Evolutionary conservation across 202 grass and related monocot species (phyloP).

Genomic region (Eragrostis tef): DNA sequence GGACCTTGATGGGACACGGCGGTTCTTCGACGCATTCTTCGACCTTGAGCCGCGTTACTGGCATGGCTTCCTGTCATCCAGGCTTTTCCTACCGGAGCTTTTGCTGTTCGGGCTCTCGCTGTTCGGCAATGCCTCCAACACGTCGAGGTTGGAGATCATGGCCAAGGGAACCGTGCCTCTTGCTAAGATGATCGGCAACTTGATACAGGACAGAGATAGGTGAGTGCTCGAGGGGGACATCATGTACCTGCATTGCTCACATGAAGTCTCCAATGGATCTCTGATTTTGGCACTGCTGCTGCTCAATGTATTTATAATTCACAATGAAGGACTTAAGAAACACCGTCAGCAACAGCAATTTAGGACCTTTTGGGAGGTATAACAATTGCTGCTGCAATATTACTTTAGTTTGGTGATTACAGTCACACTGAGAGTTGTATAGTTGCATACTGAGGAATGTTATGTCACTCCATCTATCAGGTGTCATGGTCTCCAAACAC

Average conservation of each 20-base stretch:
- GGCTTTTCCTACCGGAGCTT: constrained; percentile 87
- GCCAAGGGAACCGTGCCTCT: constrained; percentile 87
- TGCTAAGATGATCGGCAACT: constrained; percentile 91
- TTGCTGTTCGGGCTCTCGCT: constrained; percentile 77
- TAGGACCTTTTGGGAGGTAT: constrained; percentile 30
- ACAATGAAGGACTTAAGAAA: constrained; percentile 41
- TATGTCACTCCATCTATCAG: constrained; percentile 25
- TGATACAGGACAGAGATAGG: constrained; percentile 69
- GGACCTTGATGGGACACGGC: constrained; percentile 73
- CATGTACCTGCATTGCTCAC: constrained; percentile 45
- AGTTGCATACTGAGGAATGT: constrained; percentile 38
- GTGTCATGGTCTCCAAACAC: constrained; percentile 41
- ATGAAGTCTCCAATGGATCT: constrained; percentile 45
- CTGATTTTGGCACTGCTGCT: constrained; percentile 50
- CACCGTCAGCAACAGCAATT: constrained; percentile 31
- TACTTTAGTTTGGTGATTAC: constrained; percentile 2
- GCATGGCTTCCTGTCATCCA: constrained; percentile 93
- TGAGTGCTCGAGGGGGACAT: constrained; percentile 29
- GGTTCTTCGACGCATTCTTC: constrained; percentile 93
- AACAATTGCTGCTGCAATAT: constrained; percentile 35
- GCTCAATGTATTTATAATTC: constrained; percentile 38
- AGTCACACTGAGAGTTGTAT: constrained; percentile 24
- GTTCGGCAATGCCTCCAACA: constrained; percentile 77
- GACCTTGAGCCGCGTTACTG: constrained; percentile 88
- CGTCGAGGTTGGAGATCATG: constrained; percentile 95